These are phyloP conservation scores for Pilobolus umbonatus DNA, from an alignment of 192 early-diverging fungal genomes.

Conservation along the genomic window DNA sequence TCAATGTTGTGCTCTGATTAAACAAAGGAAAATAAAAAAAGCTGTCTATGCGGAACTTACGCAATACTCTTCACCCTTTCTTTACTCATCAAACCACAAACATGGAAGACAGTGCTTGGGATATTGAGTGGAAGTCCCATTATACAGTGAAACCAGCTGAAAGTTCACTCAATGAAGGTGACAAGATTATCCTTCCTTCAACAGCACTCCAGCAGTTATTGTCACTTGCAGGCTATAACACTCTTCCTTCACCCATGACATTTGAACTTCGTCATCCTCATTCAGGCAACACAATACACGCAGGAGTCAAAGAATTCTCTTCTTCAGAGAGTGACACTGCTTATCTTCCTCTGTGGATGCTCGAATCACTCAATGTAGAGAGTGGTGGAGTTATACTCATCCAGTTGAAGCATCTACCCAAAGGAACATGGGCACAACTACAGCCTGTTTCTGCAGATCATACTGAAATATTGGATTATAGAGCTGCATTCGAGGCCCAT, in stretches of 20 bases:
- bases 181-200: constrained; percentile 53
- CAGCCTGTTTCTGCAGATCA: constrained; percentile 50
- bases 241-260: constrained; percentile 55
- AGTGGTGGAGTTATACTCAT: constrained; percentile 46
- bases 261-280: constrained; percentile 53
- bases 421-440: constrained; percentile 63
- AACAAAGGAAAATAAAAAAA: neutral
- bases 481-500: constrained; percentile 62
- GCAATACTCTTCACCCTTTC: constrained; percentile 3
- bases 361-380: constrained; percentile 34
- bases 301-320: constrained; percentile 75
- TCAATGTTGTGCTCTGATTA: too few relatives aligned
- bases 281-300: constrained; percentile 39
- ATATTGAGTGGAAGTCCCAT: constrained; percentile 3
- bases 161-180: constrained; percentile 37
- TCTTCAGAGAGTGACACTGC: constrained; percentile 41
- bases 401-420: constrained; percentile 53
- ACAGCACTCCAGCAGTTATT: constrained; percentile 46
- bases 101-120: neutral
- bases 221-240: constrained; percentile 18
- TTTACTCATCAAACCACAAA: neutral
- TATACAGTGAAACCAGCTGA: constrained; percentile 25
- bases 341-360: constrained; percentile 54
- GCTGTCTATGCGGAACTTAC: neutral
- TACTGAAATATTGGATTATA: constrained; percentile 51